Evolutionary conservation across 495 filamentous ascomycete species (phyloP), one percentile per base, ranked within the genome.

Genomic region (Lophiostoma macrostomum): DNA sequence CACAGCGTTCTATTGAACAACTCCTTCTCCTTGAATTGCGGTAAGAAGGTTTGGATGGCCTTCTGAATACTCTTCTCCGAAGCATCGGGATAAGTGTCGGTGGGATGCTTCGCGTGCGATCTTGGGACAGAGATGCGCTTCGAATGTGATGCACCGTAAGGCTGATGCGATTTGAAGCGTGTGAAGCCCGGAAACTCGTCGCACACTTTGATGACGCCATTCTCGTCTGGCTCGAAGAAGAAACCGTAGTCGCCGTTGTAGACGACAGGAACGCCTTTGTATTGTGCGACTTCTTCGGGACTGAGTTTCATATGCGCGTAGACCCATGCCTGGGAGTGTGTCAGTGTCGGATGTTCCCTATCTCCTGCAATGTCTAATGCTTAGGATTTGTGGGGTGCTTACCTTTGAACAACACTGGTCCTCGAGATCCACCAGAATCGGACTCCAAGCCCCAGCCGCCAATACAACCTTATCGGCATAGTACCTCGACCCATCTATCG

Each of bases 151-250:
- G 11, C 27, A 13, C 44, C 44, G 28, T 47, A 47, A 22, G 44
- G 44, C 29, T 47, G 44, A 35, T 47, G 44, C 44, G 2, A 2
- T 14, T 47, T 35, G 30, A 47, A 47, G 2, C 16, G 27, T n/a
- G 44, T 47, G 44, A 47, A 47, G 5, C 44, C 44, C 11, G 44
- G 44, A 20, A 34, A 47, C 29, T 47, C 44, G 18, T 47, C 44
- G 44, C 44, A 47, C 13, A 47, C 19, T 22, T 47, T 47, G 19
- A 47, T 35, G 16, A 47, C 29, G 16, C 44, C 44, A 22, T 8
- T 4, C 29, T 47, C 44, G 19, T 47, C 25, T n/a, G 44, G 44
- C 30, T 47, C 44, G 29, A 47, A 47, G 16, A 47, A 47, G 44
- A 47, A 47, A 10, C 44, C 44, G 12, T 34, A 18, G 28, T 47